These are phyloP conservation scores for Leishmania turanica DNA, from an alignment of 208 protist species.

Conservation along the genomic window DNA sequence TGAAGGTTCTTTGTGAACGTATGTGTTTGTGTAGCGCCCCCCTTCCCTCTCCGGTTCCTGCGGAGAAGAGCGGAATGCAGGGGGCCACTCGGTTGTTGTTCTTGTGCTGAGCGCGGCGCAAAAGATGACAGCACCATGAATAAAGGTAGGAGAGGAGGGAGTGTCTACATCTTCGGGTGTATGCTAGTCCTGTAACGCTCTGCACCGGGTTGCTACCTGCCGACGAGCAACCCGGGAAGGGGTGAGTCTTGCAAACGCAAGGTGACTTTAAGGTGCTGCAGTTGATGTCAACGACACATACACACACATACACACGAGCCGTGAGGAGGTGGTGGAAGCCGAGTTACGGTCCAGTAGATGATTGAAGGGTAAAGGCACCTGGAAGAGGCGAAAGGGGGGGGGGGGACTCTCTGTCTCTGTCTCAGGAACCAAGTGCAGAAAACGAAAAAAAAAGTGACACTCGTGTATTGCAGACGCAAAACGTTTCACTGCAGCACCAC, in stretches of 20 bases:
- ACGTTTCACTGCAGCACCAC: not conserved
- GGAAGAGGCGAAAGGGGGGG: not conserved
- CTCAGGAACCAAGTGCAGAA: not conserved
- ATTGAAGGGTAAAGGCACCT: not conserved
- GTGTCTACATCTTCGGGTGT: not conserved
- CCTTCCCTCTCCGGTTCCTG: not conserved
- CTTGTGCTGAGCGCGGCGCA: not conserved
- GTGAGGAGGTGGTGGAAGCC: not conserved
- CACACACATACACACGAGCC: not conserved
- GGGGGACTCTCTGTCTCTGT: not conserved
- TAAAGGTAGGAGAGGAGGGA: not conserved
- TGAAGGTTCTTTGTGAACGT: not conserved
- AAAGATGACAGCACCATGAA: not conserved
- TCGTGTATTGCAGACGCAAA: not conserved
- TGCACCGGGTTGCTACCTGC: not conserved
- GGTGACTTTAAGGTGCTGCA: not conserved
- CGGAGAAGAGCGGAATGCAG: not conserved
- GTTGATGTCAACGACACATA: not conserved
- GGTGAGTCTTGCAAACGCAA: not conserved
- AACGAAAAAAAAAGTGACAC: not conserved
- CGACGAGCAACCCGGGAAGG: not conserved
- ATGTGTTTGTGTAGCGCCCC: not conserved
- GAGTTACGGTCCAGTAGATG: not conserved
- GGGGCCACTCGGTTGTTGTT: not conserved
- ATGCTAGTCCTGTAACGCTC: not conserved